Percentiles rank a stretch among this genome's conserved stretches.
These are phyloP conservation scores for Diplodia sapinea DNA, from an alignment of 2,329 filamentous ascomycete genomes.

Conservation along the genomic window DNA sequence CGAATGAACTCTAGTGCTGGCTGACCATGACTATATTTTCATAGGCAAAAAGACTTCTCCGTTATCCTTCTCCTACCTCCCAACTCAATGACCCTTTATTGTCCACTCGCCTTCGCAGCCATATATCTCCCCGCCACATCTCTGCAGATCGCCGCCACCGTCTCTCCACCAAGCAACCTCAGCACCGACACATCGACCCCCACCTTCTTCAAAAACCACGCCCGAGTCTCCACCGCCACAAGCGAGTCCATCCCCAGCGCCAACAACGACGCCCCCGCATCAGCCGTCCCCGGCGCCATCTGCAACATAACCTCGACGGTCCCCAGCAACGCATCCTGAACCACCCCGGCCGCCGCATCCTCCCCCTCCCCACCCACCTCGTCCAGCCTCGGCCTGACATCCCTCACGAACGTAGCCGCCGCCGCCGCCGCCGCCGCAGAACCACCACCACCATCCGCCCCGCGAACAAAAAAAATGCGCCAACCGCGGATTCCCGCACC, in stretches of 20 bases:
- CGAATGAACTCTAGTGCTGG: too few species aligned
- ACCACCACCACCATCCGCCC: background rate
- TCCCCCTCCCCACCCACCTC: background rate
- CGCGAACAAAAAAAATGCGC: conserved; percentile 14
- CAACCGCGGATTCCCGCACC: conserved; percentile 12
- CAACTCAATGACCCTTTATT: background rate
- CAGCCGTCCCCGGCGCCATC: background rate
- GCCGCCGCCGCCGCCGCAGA: background rate
- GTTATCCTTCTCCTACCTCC: too few species aligned
- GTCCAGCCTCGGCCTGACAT: conserved; percentile 4
- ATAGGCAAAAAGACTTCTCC: too few species aligned
- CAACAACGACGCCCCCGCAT: background rate
- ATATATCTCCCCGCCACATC: background rate
- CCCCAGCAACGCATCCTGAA: background rate
- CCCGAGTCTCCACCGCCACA: conserved; percentile 49
- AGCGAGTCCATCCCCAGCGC: conserved; percentile 48
- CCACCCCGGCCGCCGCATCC: background rate
- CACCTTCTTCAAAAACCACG: conserved; percentile 58
- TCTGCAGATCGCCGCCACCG: conserved; percentile 5
- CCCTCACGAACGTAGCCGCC: background rate
- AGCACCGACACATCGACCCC: conserved; percentile 55
- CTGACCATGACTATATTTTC: too few species aligned
- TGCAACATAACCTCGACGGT: conserved; percentile 6
- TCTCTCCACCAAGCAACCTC: conserved; percentile 50
- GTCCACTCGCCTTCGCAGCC: background rate